Percentiles rank a stretch among this genome's conserved stretches.
These are phyloP conservation scores for Gentiana dahurica DNA, from an alignment of 257 asterid genomes.

Conservation along the genomic window DNA sequence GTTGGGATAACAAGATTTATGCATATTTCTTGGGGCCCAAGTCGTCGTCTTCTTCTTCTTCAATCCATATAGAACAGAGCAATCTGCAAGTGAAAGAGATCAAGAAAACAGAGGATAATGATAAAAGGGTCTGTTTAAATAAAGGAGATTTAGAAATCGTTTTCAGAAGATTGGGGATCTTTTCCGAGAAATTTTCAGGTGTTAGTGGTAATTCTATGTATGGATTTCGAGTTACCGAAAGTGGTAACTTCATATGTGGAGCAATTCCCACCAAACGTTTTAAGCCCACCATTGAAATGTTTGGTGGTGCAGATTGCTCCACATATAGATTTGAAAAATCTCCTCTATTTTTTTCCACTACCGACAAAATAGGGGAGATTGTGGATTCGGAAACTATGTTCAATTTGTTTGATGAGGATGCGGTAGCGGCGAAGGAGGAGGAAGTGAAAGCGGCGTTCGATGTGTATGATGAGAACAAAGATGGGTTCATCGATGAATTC, in stretches of 20 bases:
- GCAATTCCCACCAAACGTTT: neutral
- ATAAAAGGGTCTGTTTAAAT: constrained; percentile 14
- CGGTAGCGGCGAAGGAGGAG: constrained; percentile 21
- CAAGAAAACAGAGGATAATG: neutral
- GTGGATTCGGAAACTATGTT: constrained; percentile 18
- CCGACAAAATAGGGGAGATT: constrained; percentile 15
- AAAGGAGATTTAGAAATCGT: constrained; percentile 43
- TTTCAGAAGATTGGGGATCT: constrained; percentile 40
- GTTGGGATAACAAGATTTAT: constrained; percentile 18
- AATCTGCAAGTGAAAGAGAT: no score
- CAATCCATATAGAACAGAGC: neutral
- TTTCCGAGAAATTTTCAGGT: neutral
- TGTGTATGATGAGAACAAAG: constrained; percentile 53
- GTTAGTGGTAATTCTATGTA: no score
- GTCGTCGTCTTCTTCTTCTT: constrained; percentile 6
- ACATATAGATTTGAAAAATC: no score
- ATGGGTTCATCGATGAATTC: constrained; percentile 67
- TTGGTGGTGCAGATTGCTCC: no score
- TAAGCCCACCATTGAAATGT: neutral
- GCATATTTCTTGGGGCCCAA: constrained; percentile 18
- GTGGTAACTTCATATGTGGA: no score
- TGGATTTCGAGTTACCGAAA: no score
- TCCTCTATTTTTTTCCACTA: constrained; percentile 3
- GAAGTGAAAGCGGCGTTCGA: constrained; percentile 61
- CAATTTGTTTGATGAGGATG: constrained; percentile 39